These are phyloP conservation scores for Strobilomyces confusus DNA, from an alignment of 768 basidiomycete species.

Conservation along the genomic window DNA sequence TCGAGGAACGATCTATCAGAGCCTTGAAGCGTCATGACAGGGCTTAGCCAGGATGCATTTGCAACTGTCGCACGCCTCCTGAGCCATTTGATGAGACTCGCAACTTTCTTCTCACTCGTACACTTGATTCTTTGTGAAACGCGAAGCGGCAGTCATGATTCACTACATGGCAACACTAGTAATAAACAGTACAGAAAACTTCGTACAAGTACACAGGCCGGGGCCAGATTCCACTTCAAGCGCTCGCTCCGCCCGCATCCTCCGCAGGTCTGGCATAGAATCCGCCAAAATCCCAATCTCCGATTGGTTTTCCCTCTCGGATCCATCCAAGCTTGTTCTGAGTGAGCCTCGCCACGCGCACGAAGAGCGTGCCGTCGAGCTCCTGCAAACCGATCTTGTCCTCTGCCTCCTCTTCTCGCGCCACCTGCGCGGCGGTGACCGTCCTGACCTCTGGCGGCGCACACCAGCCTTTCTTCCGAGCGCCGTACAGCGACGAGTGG, in stretches of 20 bases:
- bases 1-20: no score
- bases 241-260: not conserved
- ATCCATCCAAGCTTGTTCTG: conserved; percentile 39
- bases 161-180: not conserved
- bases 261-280: conserved; percentile 11
- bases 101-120: no score
- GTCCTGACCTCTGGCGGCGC: conserved; percentile 8
- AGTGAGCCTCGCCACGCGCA: conserved; percentile 51
- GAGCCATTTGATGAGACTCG: no score
- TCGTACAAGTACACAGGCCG: not conserved
- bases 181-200: not conserved
- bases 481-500: conserved; percentile 41
- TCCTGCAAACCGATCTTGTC: conserved; percentile 22
- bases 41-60: no score
- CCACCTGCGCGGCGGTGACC: conserved; percentile 16
- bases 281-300: conserved; percentile 22
- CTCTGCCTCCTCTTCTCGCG: conserved; percentile 22
- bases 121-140: no score
- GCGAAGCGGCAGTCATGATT: no score
- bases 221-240: not conserved
- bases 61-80: no score
- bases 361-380: conserved; percentile 63
- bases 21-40: no score
- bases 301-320: conserved; percentile 34
- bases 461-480: conserved; percentile 28